phyloP scores from a whole-genome alignment of 2,329 filamentous ascomycete species.

The Ustulina deusta region DNA sequence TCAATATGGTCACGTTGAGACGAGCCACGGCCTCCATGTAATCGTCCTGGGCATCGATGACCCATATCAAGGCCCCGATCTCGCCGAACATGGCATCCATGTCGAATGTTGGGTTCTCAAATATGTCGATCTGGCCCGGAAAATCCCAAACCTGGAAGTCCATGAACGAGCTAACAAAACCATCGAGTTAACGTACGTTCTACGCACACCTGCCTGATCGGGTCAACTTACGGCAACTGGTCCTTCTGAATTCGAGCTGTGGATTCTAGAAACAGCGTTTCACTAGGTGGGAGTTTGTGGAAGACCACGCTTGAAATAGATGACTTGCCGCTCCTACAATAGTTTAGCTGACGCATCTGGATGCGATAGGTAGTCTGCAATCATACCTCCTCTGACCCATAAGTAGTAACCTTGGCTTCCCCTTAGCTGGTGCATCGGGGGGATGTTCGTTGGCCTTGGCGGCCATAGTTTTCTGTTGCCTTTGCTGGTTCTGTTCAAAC shows the following conservation, averaged over 20 bases:
- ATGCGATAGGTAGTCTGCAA: not conserved
- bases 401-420: conserved; percentile 86
- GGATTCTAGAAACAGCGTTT: conserved; percentile 95
- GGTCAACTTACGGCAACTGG: conserved; percentile 82
- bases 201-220: not conserved
- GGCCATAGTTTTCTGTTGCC: conserved; percentile 63
- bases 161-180: conserved; percentile 84
- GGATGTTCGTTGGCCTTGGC: conserved; percentile 59
- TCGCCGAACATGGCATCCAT: conserved; percentile 94
- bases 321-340: conserved; percentile 89
- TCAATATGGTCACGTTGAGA: conserved; percentile 88
- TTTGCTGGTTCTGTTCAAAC: conserved; percentile 69
- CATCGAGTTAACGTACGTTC: conserved; percentile 38
- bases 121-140: conserved; percentile 89
- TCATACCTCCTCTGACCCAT: conserved; percentile 94
- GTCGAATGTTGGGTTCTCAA: conserved; percentile 89
- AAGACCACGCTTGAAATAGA: conserved; percentile 99
- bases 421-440: conserved; percentile 63
- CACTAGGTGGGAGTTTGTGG: conserved; percentile 94
- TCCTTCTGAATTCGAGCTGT: conserved; percentile 95
- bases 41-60: conserved; percentile 98
- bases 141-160: conserved; percentile 99
- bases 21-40: conserved; percentile 91
- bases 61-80: conserved; percentile 95
- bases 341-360: conserved; percentile 37